These are phyloP conservation scores for Penstemon newberryi DNA, from an alignment of 257 asterid genomes.

Conservation along the genomic window DNA sequence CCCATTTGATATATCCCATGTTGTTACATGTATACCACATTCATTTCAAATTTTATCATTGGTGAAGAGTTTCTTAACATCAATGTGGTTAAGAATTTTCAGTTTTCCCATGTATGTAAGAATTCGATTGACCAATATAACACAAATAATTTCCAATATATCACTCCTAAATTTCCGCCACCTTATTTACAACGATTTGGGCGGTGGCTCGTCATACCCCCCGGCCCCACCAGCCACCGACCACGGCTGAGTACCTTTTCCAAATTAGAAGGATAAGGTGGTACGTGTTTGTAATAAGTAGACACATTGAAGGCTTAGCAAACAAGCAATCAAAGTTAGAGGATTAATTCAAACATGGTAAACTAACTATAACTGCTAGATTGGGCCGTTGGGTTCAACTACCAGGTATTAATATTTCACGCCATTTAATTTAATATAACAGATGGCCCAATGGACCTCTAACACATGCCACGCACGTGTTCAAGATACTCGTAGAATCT, in stretches of 20 bases:
- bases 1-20: no score
- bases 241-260: slow-evolving; percentile 26
- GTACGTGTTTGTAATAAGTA: slow-evolving; percentile 23
- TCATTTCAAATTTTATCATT: no score
- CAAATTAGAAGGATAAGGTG: background rate
- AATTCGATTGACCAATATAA: no score
- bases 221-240: slow-evolving; percentile 34
- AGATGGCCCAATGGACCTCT: slow-evolving; percentile 28
- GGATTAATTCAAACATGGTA: slow-evolving; percentile 22
- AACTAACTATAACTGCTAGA: slow-evolving; percentile 37
- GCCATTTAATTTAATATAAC: background rate
- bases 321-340: slow-evolving; percentile 22
- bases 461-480: slow-evolving; percentile 31
- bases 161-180: background rate
- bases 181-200: slow-evolving; percentile 14
- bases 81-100: no score
- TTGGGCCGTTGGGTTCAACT: slow-evolving; percentile 28
- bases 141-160: no score
- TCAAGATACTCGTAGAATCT: background rate
- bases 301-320: slow-evolving; percentile 3
- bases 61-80: no score
- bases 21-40: no score
- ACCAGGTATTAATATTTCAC: background rate
- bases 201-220: slow-evolving; percentile 25
- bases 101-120: no score